phyloP scores from a whole-genome alignment of 768 basidiomycete species.

The Russula brevipes region DNA sequence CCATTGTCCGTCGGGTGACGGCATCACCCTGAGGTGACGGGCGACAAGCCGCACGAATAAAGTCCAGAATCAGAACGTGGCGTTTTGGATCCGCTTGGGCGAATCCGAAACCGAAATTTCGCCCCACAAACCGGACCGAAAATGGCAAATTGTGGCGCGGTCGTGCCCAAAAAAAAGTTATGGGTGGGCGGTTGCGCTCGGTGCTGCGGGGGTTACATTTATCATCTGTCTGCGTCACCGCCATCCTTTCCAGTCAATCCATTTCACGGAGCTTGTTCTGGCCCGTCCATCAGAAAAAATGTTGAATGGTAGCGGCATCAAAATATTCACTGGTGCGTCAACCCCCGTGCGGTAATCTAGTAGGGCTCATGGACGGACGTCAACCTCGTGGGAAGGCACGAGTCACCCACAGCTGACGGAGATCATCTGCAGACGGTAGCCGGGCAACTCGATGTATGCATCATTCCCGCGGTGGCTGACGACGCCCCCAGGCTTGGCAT shows the following conservation, averaged over 20 bases:
- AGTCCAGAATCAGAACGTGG: not conserved
- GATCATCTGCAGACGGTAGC: slow-evolving; percentile 85
- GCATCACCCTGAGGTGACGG: too few relatives aligned
- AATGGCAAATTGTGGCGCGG: slow-evolving; percentile 6
- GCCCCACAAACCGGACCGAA: slow-evolving; percentile 4
- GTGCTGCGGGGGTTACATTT: not conserved
- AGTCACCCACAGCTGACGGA: slow-evolving; percentile 95
- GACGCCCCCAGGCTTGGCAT: slow-evolving; percentile 68
- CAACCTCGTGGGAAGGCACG: slow-evolving; percentile 54
- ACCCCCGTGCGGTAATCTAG: not conserved
- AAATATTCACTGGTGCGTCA: slow-evolving; percentile 51
- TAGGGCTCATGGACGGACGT: not conserved
- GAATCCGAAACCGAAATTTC: not conserved
- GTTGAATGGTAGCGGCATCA: slow-evolving; percentile 54
- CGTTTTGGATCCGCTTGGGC: not conserved
- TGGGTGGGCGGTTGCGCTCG: not conserved
- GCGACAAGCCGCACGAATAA: too few relatives aligned
- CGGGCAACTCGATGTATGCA: slow-evolving; percentile 22
- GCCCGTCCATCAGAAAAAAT: slow-evolving; percentile 32
- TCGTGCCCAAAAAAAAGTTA: not conserved
- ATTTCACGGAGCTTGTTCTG: slow-evolving; percentile 29
- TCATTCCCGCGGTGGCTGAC: not conserved
- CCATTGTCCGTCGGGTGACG: too few relatives aligned
- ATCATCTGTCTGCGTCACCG: not conserved
- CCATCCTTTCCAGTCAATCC: slow-evolving; percentile 2